phyloP scores from a whole-genome alignment of 1,284 basidiomycete genomes.

The Sanghuangporus baumii region DNA sequence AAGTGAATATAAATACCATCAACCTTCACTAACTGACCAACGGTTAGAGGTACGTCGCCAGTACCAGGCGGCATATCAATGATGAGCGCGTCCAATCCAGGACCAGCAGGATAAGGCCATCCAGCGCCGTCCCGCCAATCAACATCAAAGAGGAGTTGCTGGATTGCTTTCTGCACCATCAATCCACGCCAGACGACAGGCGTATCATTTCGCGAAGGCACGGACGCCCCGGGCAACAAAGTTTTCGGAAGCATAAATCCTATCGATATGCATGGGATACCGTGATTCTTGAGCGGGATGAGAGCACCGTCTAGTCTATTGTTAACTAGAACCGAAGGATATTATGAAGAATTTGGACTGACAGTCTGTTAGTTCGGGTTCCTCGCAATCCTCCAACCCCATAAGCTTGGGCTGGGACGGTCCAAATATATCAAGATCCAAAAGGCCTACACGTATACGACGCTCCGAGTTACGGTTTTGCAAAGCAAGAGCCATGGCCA shows the following conservation, averaged over 20 bases:
- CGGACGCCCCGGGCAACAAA: conserved; percentile 33
- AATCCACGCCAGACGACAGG: conserved; percentile 94
- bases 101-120: conserved; percentile 26
- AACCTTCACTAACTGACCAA: conserved; percentile 86
- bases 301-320: conserved; percentile 66
- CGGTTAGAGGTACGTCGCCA: conserved; percentile 90
- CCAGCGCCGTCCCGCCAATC: conserved; percentile 64
- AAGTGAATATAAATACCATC: conserved; percentile 49
- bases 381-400: conserved; percentile 78
- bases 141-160: conserved; percentile 94
- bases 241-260: conserved; percentile 72
- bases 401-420: conserved; percentile 95
- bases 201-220: conserved; percentile 47
- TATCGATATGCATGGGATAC: conserved; percentile 95
- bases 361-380: conserved; percentile 77
- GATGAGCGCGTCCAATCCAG: conserved; percentile 78
- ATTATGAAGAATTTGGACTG: conserved; percentile 22
- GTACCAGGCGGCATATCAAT: conserved; percentile 98
- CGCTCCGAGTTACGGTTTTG: conserved; percentile 29
- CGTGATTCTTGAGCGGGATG: conserved; percentile 84
- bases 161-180: conserved; percentile 99
- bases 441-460: conserved; percentile 71
- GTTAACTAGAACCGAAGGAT: neutral
- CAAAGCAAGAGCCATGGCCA: conserved; percentile 71
- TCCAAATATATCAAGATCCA: conserved; percentile 96